Base-by-base conservation (phyloP, 108 stramenopile genomes). In the Conticribra guillardii region DNA sequence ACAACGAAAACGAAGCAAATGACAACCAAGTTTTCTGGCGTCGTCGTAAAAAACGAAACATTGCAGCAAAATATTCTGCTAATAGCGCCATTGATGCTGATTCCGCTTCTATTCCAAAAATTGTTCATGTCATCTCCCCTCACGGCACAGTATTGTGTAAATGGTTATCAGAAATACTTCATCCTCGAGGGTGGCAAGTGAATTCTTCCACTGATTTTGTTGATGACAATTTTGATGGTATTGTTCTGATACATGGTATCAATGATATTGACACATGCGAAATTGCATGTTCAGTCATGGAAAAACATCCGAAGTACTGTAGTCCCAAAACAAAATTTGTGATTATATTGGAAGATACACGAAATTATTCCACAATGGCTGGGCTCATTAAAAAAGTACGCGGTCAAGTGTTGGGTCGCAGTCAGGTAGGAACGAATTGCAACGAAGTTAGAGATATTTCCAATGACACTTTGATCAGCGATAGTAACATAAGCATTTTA, bases 251-350 rank as follows among this genome's bases (percentile, higher is more conserved):
- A 29, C 4, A 44, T 7, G 66, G 66, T 9, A 14, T 29, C 18
- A 55, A 55, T 67, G 66, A 67, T 33, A 11, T 46, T 2, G 66
- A 67, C 9, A 67, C 66, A 0, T 67, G 66, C 26, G 66, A 67
- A 46, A 24, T 67, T 2, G 45, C 66, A 28, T 56, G 41, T 27
- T 54, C 66, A 16, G 17, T 56, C 26, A 55, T 55, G 33, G 66
- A 67, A 46, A 4, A 49, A 3, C 46, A 9, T 48, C 19, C 16
- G 17, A 28, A 16, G 28, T 57, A 16, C 28, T 22, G 33, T 15
- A 1, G 53, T 34, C 51, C 51, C 8, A 53, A 53, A 19, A 53
- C 51, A 23, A 47, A 62, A 62, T 1, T 62, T 23, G 7, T 65
- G 0, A 33, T 65, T 7, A 11, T 52, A 1, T 48, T 65, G 50